Conservation (phyloP, 208 protist genomes). For the Wallacemonas rigidus region DNA sequence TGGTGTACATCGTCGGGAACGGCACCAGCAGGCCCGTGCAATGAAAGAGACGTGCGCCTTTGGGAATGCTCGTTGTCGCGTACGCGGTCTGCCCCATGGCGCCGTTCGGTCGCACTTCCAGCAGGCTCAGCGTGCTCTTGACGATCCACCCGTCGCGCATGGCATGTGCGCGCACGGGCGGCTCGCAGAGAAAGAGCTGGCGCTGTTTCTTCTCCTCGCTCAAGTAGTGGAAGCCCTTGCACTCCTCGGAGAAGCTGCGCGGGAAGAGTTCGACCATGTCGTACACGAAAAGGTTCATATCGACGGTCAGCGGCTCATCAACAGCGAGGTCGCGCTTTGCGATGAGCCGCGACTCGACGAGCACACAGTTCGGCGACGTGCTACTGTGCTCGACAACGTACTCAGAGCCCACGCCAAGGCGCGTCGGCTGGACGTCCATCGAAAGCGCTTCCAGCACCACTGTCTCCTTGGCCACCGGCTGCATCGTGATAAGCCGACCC, state of each 20-base stretch:
- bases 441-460: constrained; percentile 70
- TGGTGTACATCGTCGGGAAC: constrained; percentile 90
- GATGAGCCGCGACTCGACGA: constrained; percentile 79
- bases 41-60: constrained; percentile 63
- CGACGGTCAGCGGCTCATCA: constrained; percentile 54
- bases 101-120: constrained; percentile 74
- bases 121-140: constrained; percentile 41
- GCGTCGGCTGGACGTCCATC: constrained; percentile 72
- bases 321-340: constrained; percentile 37
- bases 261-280: constrained; percentile 80
- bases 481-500: constrained; percentile 35
- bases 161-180: constrained; percentile 74
- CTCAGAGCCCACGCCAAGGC: constrained; percentile 56
- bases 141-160: constrained; percentile 86
- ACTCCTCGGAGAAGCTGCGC: constrained; percentile 42
- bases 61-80: constrained; percentile 44
- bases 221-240: constrained; percentile 75
- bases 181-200: constrained; percentile 81
- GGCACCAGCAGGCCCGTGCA: constrained; percentile 73
- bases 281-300: constrained; percentile 90
- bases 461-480: constrained; percentile 34
- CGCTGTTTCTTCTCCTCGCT: constrained; percentile 62
- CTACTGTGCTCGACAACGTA: constrained; percentile 58
- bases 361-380: constrained; percentile 55
- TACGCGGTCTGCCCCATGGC: constrained; percentile 88